phyloP scores from a whole-genome alignment of 164 flowering plant genomes.

The Paratinospora sagittata region DNA sequence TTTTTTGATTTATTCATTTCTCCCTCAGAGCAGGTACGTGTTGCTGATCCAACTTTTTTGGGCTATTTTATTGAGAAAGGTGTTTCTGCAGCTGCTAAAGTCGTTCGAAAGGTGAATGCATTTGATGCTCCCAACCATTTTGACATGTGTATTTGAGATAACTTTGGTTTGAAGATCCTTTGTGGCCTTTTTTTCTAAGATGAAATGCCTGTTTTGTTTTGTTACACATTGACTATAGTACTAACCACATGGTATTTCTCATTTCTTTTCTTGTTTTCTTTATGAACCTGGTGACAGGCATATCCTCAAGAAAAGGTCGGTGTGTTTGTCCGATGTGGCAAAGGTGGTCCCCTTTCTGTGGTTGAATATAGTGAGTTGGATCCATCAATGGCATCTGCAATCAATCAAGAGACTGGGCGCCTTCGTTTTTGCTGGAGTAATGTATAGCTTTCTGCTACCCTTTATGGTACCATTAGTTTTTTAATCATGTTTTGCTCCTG shows the following conservation, averaged over 20 bases:
- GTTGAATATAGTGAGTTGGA: constrained; percentile 97
- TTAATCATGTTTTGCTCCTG: neutral
- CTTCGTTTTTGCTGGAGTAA: constrained; percentile 99
- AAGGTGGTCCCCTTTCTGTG: constrained; percentile 91
- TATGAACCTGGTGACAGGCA: constrained; percentile 44
- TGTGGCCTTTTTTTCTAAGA: neutral
- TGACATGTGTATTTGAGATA: neutral
- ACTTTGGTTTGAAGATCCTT: neutral
- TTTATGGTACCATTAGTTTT: neutral
- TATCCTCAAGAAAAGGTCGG: constrained; percentile 98
- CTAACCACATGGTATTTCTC: neutral
- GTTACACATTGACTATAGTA: neutral
- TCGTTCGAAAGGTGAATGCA: constrained; percentile 84
- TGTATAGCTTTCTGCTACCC: constrained; percentile 35
- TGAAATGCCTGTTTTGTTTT: too few species aligned
- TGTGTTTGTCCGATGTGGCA: constrained; percentile 87
- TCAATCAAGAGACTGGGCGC: constrained; percentile 89
- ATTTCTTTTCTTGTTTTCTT: neutral
- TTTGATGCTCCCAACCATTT: neutral
- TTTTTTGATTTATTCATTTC: constrained; percentile 10
- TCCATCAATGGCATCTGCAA: constrained; percentile 58
- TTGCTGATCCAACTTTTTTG: constrained; percentile 92
- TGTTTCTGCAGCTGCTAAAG: constrained; percentile 94
- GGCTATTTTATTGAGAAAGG: constrained; percentile 95
- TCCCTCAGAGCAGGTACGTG: constrained; percentile 70